Evolutionary conservation across 768 basidiomycete species (phyloP), one percentile per base, ranked within the genome.

Genomic region (Gyrodon lividus): DNA sequence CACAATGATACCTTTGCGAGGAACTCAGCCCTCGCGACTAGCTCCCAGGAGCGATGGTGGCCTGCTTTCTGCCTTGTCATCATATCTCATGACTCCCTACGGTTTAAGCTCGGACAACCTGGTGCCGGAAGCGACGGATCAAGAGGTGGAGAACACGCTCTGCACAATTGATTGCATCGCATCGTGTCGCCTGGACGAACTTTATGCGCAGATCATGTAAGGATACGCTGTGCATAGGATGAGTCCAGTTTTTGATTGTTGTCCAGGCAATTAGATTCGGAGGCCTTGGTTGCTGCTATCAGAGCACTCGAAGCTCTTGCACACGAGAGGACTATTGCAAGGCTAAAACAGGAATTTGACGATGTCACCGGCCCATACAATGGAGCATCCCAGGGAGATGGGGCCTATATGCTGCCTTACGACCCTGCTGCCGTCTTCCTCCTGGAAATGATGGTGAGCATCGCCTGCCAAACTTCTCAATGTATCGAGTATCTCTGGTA

Each of bases 11-110:
- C 96, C 97, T 22, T 77, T 98, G 39, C 84, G 87, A 54, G 83
- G 91, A 20, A 81, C 80, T 57, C 79, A 84, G 56, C 82, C 88
- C 2, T 76, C 81, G 24, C 80, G 82, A 43, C 70, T 81, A 39
- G 75, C 83, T 41, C 71, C 82, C 24, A 75, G 87, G 68, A 81
- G 74, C 43, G 96, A 98, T 51, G 90, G 89, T n/a, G 97, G 97
- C 17, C 74, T 99, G 17, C 75, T 99, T 13, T 98, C 95, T 8
- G 84, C 97, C 0, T 69, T 99, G 47, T 98, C 96, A 2, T 95
- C 92, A 0, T 99, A 99, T 69, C 78, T 99, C 57, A 87, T 99
- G 79, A 96, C 95, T 6, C 97, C 97, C 0, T 98, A 98, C 63
- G 81, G 82, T 14, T 62, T 79, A 20, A 87, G 81, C 59, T 75